phyloP scores from a whole-genome alignment of 306 rosid genomes.

The Purshia tridentata region DNA sequence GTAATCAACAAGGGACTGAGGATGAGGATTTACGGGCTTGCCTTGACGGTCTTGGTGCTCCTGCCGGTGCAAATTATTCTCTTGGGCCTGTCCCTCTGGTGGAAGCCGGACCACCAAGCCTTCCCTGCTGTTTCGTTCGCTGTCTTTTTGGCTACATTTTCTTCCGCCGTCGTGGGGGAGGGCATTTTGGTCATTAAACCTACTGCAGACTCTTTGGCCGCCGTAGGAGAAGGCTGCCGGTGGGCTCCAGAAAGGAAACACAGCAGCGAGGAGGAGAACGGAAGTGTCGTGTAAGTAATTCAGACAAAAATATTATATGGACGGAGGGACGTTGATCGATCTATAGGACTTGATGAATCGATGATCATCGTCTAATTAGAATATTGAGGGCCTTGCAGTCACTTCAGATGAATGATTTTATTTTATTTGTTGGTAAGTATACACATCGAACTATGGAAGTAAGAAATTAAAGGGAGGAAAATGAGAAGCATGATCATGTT shows the following conservation, averaged over 20 bases:
- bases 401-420: neutral
- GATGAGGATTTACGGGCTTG: slow-evolving; percentile 42
- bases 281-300: no score
- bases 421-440: neutral
- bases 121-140: slow-evolving; percentile 37
- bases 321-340: no score
- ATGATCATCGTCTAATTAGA: no score
- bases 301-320: no score
- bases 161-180: slow-evolving; percentile 56
- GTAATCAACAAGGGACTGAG: slow-evolving; percentile 74
- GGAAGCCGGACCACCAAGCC: slow-evolving; percentile 39
- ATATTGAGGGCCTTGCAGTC: slow-evolving; percentile 2
- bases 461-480: neutral
- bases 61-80: slow-evolving; percentile 50
- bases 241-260: slow-evolving; percentile 15
- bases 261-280: no score
- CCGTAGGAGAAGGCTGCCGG: slow-evolving; percentile 32
- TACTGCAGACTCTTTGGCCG: slow-evolving; percentile 63
- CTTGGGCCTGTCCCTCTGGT: slow-evolving; percentile 36
- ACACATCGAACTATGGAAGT: neutral
- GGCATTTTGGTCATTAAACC: slow-evolving; percentile 87
- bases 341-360: no score
- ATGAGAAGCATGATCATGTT: neutral
- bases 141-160: slow-evolving; percentile 46
- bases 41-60: slow-evolving; percentile 35